Conservation (phyloP, 78 protist species). For the Creolimax fragrantissima region DNA sequence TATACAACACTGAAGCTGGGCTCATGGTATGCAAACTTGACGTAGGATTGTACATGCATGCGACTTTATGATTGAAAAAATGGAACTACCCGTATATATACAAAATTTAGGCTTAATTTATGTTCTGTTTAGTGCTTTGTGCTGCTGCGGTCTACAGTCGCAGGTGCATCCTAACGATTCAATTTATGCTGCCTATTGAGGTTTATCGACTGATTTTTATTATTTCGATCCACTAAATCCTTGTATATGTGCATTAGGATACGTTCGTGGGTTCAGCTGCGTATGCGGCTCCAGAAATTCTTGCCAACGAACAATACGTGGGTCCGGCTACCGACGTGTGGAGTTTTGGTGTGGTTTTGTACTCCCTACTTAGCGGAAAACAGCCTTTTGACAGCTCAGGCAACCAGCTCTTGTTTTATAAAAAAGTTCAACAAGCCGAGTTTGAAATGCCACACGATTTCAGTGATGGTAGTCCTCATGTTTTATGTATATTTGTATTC, state of each 20-base stretch:
- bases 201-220: too few species aligned
- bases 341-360: constrained; percentile 42
- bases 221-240: too few species aligned
- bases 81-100: too few species aligned
- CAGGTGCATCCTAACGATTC: too few species aligned
- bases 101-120: too few species aligned
- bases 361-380: not conserved
- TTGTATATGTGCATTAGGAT: too few species aligned
- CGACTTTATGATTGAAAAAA: too few species aligned
- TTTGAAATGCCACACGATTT: not conserved
- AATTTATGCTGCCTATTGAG: too few species aligned
- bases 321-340: constrained; percentile 48
- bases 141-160: too few species aligned
- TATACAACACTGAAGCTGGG: not conserved
- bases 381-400: not conserved
- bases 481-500: not conserved
- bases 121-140: too few species aligned
- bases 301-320: constrained; percentile 6
- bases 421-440: not conserved
- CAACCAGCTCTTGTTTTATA: not conserved
- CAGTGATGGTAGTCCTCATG: not conserved
- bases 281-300: constrained; percentile 12
- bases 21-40: too few species aligned
- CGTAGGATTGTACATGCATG: too few species aligned
- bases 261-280: constrained; percentile 9